A percentile compares a stretch with the other conserved stretches of the same genome.
phyloP scores from a whole-genome alignment of 2,329 filamentous ascomycete genomes.

The Pyrenochaeta sp. region DNA sequence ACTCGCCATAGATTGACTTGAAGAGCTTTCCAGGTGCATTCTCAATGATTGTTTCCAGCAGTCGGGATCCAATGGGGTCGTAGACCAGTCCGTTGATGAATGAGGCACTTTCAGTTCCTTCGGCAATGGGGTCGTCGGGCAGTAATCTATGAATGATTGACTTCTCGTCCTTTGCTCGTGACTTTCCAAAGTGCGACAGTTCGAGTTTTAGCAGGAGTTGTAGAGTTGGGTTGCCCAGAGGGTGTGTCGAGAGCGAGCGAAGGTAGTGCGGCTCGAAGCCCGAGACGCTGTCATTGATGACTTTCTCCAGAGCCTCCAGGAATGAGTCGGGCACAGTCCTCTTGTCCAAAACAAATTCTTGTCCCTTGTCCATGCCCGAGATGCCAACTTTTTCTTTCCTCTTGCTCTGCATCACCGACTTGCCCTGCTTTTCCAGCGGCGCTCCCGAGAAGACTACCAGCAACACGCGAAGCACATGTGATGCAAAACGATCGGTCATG shows the following conservation, averaged over 20 bases:
- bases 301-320: conserved; percentile 76
- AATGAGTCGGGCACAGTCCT: conserved; percentile 80
- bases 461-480: conserved; percentile 86
- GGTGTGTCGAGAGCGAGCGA: conserved; percentile 84
- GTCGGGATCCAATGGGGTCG: conserved; percentile 86
- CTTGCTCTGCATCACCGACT: conserved; percentile 85
- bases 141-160: conserved; percentile 80
- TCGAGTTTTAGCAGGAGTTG: conserved; percentile 90
- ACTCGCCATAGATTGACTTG: conserved; percentile 82
- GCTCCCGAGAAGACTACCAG: conserved; percentile 86
- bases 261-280: conserved; percentile 82
- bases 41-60: conserved; percentile 86
- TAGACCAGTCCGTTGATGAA: conserved; percentile 91
- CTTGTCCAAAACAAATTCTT: conserved; percentile 50
- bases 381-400: conserved; percentile 83
- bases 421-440: conserved; percentile 71
- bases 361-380: conserved; percentile 59
- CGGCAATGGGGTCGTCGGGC: conserved; percentile 78
- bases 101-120: conserved; percentile 75
- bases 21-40: conserved; percentile 87
- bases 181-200: conserved; percentile 75
- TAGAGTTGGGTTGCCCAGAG: conserved; percentile 90
- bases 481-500: conserved; percentile 87
- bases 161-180: conserved; percentile 69
- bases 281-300: conserved; percentile 78